Conservation (phyloP, 768 basidiomycete genomes). For the Boletus rufocinnamomeus region DNA sequence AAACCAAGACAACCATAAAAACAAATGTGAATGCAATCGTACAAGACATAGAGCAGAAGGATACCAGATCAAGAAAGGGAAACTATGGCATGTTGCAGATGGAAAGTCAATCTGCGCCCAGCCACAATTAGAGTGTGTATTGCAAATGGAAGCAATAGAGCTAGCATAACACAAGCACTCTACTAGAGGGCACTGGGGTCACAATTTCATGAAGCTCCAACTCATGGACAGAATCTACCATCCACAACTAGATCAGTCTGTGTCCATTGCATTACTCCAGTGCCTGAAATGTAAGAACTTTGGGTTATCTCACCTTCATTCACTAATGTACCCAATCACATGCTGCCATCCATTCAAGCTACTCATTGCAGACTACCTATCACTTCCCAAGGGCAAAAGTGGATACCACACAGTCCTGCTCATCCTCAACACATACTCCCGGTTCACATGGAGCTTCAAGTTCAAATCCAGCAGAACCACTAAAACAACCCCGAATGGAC, state of each 20-base stretch:
- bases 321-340: conserved; percentile 40
- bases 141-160: conserved; percentile 10
- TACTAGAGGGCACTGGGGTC: conserved; percentile 13
- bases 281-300: conserved; percentile 30
- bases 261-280: conserved; percentile 14
- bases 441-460: conserved; percentile 34
- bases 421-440: conserved; percentile 30
- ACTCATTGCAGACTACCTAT: conserved; percentile 35
- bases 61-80: conserved; percentile 11
- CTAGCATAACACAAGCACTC: neutral
- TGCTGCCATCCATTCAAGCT: conserved; percentile 37
- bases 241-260: conserved; percentile 5
- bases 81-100: conserved; percentile 18
- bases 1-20: no score
- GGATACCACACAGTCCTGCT: conserved; percentile 33
- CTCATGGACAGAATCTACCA: neutral
- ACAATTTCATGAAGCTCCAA: neutral
- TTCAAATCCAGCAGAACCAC: conserved; percentile 30
- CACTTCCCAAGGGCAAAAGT: conserved; percentile 36
- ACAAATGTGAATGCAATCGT: no score
- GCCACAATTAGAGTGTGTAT: conserved; percentile 3
- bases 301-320: conserved; percentile 19
- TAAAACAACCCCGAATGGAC: conserved; percentile 24
- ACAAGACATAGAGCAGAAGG: neutral
- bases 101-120: conserved; percentile 1